Base-by-base conservation (phyloP, 1,284 basidiomycete species). In the Pisolithus thermaeus region DNA sequence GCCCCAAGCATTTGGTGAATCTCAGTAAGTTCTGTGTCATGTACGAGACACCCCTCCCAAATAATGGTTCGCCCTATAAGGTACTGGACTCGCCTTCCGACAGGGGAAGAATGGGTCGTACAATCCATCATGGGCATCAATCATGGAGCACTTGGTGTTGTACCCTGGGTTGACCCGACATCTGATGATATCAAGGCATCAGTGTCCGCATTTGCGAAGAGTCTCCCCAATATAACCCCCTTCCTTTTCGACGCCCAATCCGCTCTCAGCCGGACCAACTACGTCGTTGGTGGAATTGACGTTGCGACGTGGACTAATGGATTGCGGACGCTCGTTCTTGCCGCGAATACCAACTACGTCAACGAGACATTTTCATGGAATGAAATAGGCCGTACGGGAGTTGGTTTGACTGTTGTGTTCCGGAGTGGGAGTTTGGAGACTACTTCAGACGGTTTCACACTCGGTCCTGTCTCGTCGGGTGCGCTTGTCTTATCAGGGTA, bases 111-210 rank as follows among this genome's bases (percentile, higher is more conserved):
- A 59, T 87, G 80, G 62, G 70, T 84, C 8, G 76, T 87, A 3
- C 70, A 86, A 65, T 77, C 73, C 55, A 73, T 85, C 28, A 60
- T 89, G 16, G 81, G 76, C 0, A 80, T 89, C 60, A 88, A 87
- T 58, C 85, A 89, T 51, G 85, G 87, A 14, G 83, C 73, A 6
- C 65, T 80, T 11, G 83, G 83, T 28, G 73, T 87, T 22, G 73
- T 87, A 4, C 78, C 86, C 3, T 90, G 87, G 87, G 69, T 70
- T 50, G 83, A 86, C 56, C 85, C 85, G 0, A 84, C 81, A 0
- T 65, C 80, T 0, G 56, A 70, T 3, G 79, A 81, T 51, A 84
- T 89, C 69, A 81, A 81, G 61, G 59, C 71, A 1, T 73, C 77
- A 5, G 75, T 81, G 0, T 82, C 83, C 0, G 54, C 61, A 3